Evolutionary conservation across 2,329 filamentous ascomycete genomes (phyloP).

Genomic region (Chlorencoelia australis): DNA sequence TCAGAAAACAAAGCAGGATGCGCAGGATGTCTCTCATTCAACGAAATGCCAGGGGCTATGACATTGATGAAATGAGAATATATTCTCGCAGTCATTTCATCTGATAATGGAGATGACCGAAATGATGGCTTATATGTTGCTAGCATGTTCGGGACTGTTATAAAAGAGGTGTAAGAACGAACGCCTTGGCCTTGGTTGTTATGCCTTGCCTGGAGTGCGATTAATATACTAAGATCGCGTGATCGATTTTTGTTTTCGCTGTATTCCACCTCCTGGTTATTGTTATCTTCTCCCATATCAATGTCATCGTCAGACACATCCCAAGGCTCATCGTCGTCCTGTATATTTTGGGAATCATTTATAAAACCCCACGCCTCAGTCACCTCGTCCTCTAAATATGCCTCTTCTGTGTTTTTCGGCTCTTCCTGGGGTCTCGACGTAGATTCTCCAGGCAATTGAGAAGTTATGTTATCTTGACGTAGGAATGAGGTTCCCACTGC

Average conservation of each 20-base stretch:
- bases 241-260: constrained; percentile 36
- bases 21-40: constrained; percentile 74
- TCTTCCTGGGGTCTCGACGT: no score
- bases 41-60: constrained; percentile 74
- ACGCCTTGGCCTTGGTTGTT: constrained; percentile 26
- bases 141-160: constrained; percentile 37
- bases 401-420: no score
- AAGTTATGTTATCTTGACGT: not conserved
- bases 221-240: constrained; percentile 24
- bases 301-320: constrained; percentile 33
- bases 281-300: no score
- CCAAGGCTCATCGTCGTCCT: constrained; percentile 30
- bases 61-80: constrained; percentile 91
- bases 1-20: constrained; percentile 60
- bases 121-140: constrained; percentile 57
- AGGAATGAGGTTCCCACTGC: not conserved
- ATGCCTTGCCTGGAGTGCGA: constrained; percentile 23
- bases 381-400: no score
- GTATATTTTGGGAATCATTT: no score
- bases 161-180: constrained; percentile 37
- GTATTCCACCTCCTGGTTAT: no score
- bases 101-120: constrained; percentile 62
- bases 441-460: no score
- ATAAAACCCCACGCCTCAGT: no score
- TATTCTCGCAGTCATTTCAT: constrained; percentile 68